phyloP scores from a whole-genome alignment of 352 stramenopile genomes.

The Phytopythium sindhum region DNA sequence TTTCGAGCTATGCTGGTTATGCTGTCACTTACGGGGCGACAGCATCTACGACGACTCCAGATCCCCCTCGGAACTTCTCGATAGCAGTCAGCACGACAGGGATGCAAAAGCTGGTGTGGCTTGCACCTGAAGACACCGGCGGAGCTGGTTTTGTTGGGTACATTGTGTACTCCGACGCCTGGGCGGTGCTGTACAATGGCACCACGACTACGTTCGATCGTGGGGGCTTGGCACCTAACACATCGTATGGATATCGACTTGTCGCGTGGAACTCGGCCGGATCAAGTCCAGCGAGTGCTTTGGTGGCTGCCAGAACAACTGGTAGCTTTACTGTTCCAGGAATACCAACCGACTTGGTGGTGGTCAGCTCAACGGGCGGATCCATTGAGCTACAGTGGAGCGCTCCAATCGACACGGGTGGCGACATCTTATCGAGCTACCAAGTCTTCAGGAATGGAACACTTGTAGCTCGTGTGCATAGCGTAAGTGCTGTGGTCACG shows the following conservation, averaged over 20 bases:
- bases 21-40: constrained; percentile 35
- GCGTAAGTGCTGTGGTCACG: constrained; percentile 5
- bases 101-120: constrained; percentile 44
- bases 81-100: constrained; percentile 32
- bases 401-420: constrained; percentile 39
- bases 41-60: constrained; percentile 22
- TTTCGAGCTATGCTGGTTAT: constrained; percentile 20
- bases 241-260: constrained; percentile 42
- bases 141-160: constrained; percentile 32
- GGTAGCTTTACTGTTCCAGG: constrained; percentile 20
- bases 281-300: constrained; percentile 20
- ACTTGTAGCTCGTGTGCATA: constrained; percentile 11
- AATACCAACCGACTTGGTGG: constrained; percentile 18
- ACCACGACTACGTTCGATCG: constrained; percentile 31
- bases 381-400: constrained; percentile 43
- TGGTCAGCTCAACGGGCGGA: constrained; percentile 22
- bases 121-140: constrained; percentile 31
- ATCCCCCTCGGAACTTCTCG: constrained; percentile 26
- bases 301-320: constrained; percentile 21
- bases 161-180: constrained; percentile 26
- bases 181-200: constrained; percentile 37
- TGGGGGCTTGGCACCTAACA: constrained; percentile 30
- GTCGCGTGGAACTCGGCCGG: constrained; percentile 39
- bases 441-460: constrained; percentile 32
- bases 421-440: constrained; percentile 32